A percentile compares a stretch with the other conserved stretches of the same genome.
These are phyloP conservation scores for Graphilbum fragrans DNA, from an alignment of 2,329 filamentous ascomycete genomes.

Conservation along the genomic window DNA sequence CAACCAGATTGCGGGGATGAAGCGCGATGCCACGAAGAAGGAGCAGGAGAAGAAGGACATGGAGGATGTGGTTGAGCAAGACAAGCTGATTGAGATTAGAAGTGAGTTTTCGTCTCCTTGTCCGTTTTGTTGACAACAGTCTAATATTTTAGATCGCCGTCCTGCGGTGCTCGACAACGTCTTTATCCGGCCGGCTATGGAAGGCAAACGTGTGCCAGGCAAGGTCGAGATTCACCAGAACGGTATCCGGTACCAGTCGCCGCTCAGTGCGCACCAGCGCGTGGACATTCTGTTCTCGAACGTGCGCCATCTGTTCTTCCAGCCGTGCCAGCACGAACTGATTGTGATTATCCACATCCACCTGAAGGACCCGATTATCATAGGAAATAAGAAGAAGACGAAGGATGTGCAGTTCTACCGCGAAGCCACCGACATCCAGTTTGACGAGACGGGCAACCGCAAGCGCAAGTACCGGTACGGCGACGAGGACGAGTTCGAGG, in stretches of 20 bases:
- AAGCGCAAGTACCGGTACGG: constrained; percentile 97
- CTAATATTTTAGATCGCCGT: constrained; percentile 61
- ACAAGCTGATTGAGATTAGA: constrained; percentile 89
- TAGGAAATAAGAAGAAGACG: constrained; percentile 95
- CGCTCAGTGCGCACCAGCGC: constrained; percentile 65
- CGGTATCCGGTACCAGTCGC: constrained; percentile 87
- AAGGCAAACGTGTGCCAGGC: constrained; percentile 91
- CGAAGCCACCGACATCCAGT: constrained; percentile 96
- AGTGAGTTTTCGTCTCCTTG: constrained; percentile 39
- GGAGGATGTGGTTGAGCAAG: constrained; percentile 98
- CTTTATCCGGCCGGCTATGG: constrained; percentile 87
- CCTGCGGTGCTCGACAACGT: constrained; percentile 86
- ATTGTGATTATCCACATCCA: constrained; percentile 98
- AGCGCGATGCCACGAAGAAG: constrained; percentile 80
- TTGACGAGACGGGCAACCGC: constrained; percentile 95
- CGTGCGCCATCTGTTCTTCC: constrained; percentile 97
- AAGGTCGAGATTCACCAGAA: constrained; percentile 98
- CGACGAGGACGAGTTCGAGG: constrained; percentile 97
- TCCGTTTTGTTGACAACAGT: background rate
- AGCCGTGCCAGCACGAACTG: constrained; percentile 89
- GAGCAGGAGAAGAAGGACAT: constrained; percentile 99
- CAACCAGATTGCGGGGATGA: constrained; percentile 88
- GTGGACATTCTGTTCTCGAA: constrained; percentile 97
- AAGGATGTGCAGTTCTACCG: constrained; percentile 98
- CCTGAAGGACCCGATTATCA: constrained; percentile 93